phyloP scores from a whole-genome alignment of 164 flowering plant genomes.

The Magnolia officinalis region DNA sequence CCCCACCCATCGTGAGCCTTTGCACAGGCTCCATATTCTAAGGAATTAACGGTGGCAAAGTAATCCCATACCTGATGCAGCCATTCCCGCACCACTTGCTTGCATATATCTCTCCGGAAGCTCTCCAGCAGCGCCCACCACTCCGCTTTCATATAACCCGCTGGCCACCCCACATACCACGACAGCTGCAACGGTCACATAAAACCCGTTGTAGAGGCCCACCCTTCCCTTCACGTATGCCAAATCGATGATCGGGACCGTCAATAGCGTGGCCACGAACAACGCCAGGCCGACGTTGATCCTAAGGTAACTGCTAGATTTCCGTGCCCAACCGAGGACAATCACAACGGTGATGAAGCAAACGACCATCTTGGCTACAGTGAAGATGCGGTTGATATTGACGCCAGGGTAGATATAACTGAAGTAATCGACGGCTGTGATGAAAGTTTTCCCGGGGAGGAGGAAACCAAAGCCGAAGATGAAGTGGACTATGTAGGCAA shows the following conservation, averaged over 20 bases:
- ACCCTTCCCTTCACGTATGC: conserved; percentile 56
- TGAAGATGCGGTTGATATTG: conserved; percentile 66
- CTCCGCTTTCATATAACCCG: conserved; percentile 69
- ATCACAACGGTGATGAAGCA: conserved; percentile 24
- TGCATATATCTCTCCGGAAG: conserved; percentile 89
- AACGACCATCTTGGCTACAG: conserved; percentile 61
- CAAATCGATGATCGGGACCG: conserved; percentile 71
- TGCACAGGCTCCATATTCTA: no score
- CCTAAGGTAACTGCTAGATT: conserved; percentile 35
- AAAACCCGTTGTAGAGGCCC: conserved; percentile 60
- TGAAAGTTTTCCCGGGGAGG: conserved; percentile 95
- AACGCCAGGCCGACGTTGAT: conserved; percentile 64
- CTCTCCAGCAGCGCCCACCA: conserved; percentile 84
- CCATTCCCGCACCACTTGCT: conserved; percentile 84
- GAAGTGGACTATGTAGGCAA: conserved; percentile 83
- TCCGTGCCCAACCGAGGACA: conserved; percentile 51
- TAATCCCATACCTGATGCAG: conserved; percentile 63
- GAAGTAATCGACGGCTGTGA: conserved; percentile 98
- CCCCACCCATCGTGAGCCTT: no score
- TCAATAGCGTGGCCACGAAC: conserved; percentile 47
- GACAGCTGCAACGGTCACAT: conserved; percentile 49
- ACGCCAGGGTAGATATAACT: conserved; percentile 70
- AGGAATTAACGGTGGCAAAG: no score
- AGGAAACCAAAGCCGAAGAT: conserved; percentile 72
- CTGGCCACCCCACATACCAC: conserved; percentile 53